These are phyloP conservation scores for Bimuria novae-zelandiae DNA, from an alignment of 2,329 filamentous ascomycete species.

Conservation along the genomic window DNA sequence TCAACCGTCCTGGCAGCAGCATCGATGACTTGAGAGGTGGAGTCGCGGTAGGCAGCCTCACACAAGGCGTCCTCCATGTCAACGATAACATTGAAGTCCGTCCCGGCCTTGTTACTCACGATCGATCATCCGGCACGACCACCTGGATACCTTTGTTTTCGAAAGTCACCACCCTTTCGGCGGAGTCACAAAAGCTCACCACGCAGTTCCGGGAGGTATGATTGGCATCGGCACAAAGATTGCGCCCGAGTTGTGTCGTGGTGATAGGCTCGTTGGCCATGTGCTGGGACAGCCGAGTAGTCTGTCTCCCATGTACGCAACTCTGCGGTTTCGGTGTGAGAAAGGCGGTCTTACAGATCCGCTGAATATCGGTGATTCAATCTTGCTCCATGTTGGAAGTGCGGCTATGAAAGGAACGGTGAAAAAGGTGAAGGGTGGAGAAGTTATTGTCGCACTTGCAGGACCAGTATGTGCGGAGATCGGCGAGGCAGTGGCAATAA, in stretches of 20 bases:
- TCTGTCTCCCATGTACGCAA: constrained; percentile 85
- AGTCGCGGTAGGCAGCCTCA: constrained; percentile 94
- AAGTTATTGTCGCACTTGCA: too few relatives aligned
- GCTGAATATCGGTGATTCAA: too few relatives aligned
- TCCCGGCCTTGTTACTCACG: constrained; percentile 96
- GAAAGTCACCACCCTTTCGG: constrained; percentile 91
- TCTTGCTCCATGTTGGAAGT: too few relatives aligned
- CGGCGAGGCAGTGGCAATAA: too few relatives aligned
- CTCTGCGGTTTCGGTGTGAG: too few relatives aligned
- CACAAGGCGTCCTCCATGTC: constrained; percentile 95
- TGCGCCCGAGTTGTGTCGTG: constrained; percentile 96
- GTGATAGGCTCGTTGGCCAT: constrained; percentile 97
- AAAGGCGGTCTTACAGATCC: too few relatives aligned
- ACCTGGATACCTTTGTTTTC: constrained; percentile 98
- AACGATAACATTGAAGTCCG: constrained; percentile 98
- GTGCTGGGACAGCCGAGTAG: constrained; percentile 92
- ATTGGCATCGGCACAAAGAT: constrained; percentile 95
- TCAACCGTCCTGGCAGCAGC: constrained; percentile 99
- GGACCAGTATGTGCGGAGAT: too few relatives aligned
- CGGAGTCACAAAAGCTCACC: constrained; percentile 98
- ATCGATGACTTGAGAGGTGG: constrained; percentile 98
- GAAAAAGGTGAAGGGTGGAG: too few relatives aligned
- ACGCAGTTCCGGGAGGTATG: constrained; percentile 93
- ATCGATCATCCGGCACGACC: constrained; percentile 81
- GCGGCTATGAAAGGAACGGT: too few relatives aligned